These are phyloP conservation scores for Kuraishia capsulata DNA, from an alignment of 805 yeast species.

Conservation along the genomic window DNA sequence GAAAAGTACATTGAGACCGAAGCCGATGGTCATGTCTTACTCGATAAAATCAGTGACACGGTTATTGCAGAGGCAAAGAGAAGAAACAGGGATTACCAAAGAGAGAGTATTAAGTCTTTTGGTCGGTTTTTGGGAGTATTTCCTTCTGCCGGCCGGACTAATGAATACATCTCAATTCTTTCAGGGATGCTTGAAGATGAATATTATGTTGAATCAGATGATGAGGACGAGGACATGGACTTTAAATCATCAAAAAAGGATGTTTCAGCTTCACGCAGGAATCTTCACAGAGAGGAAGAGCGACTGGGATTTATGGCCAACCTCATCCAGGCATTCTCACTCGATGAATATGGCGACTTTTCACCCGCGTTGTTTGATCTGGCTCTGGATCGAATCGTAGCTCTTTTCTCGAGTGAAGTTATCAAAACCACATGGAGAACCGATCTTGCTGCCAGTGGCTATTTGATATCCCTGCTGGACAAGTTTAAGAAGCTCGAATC, in stretches of 20 bases:
- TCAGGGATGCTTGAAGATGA: constrained; percentile 26
- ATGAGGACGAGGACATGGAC: constrained; percentile 1
- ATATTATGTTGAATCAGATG: constrained; percentile 25
- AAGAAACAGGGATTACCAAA: constrained; percentile 49
- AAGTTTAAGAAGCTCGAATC: neutral
- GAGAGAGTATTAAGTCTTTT: constrained; percentile 38
- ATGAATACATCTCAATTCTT: constrained; percentile 27
- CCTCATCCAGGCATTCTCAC: constrained; percentile 24
- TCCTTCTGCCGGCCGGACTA: constrained; percentile 23
- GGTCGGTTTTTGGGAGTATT: constrained; percentile 39
- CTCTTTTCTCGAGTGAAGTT: constrained; percentile 17
- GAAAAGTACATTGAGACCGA: constrained; percentile 21
- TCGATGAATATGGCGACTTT: constrained; percentile 9
- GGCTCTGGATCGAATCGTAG: constrained; percentile 8
- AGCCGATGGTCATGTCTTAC: constrained; percentile 17
- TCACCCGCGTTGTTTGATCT: constrained; percentile 10
- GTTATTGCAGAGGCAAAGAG: constrained; percentile 52
- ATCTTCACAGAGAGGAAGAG: constrained; percentile 40
- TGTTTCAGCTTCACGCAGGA: constrained; percentile 26
- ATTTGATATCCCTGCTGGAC: constrained; percentile 13
- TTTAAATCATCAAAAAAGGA: constrained; percentile 4
- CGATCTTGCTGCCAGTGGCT: constrained; percentile 35
- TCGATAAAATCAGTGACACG: constrained; percentile 29
- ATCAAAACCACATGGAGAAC: constrained; percentile 51
- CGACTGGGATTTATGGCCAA: constrained; percentile 27